Evolutionary conservation across 768 basidiomycete genomes (phyloP), one percentile per base, ranked within the genome.

Genomic region (Mycena kentingensis): DNA sequence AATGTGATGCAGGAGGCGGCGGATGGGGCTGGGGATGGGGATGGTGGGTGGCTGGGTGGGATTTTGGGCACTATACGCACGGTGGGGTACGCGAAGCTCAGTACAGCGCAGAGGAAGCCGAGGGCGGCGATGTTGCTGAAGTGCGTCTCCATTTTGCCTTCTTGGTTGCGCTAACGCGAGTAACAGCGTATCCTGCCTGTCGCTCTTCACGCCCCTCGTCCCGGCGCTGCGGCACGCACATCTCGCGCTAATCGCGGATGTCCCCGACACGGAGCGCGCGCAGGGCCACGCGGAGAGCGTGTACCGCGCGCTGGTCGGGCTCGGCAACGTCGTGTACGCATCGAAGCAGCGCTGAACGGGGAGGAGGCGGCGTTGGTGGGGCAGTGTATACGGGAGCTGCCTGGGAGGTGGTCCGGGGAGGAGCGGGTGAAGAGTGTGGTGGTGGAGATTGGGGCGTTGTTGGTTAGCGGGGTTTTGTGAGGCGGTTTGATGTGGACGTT

Each of bases 111-210:
- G 21, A 65, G 68, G 27, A 73, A 79, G 65, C 88, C 85, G 50
- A 25, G 72, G 38, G 85, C 89, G 3, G 94, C 94, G 0, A 71
- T 94, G 28, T 69, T 90, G 26, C 85, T 97, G 72, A 98, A 98
- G 95, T 98, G 60, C 62, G 88, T 77, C 29, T n/a, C n/a, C 16
- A 12, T 28, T 49, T 27, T 32, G 24, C 10, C 16, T 43, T 41
- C 25, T 46, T 19, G 25, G 11, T 45, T 25, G 36, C 26, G 35
- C 22, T 52, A 22, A 24, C 43, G 24, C 51, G 18, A 39, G 45
- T 49, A 41, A 18, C 51, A 90, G 88, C 63, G 69, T 87, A 50
- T 90, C 89, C 2, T 88, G 87, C 58, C 65, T 83, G 28, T 67
- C 70, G 19, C 63, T 86, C 37, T 72, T 68, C 32, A 66, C 72